phyloP scores from a whole-genome alignment of 2,329 filamentous ascomycete genomes.

The Tricladium varicosporioides region DNA sequence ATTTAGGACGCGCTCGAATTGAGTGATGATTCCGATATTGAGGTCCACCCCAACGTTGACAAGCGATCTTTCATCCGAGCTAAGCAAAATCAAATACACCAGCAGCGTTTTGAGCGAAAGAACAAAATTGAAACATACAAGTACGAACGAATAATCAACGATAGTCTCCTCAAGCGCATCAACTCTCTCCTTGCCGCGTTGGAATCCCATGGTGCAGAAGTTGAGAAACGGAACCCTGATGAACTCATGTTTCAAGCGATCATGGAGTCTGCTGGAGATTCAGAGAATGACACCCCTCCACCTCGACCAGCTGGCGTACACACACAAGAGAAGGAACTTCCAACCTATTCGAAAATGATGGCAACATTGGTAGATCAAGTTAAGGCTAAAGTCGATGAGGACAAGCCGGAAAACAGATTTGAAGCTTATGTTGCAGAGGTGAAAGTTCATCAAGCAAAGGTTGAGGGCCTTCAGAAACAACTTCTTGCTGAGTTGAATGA shows the following conservation, averaged over 20 bases:
- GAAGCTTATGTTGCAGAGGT: slow-evolving; percentile 77
- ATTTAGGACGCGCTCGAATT: slow-evolving; percentile 83
- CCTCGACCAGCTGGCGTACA: slow-evolving; percentile 77
- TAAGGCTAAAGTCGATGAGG: slow-evolving; percentile 71
- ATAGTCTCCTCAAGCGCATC: slow-evolving; percentile 83
- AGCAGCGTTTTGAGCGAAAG: slow-evolving; percentile 80
- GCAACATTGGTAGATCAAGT: slow-evolving; percentile 92
- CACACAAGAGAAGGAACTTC: slow-evolving; percentile 66
- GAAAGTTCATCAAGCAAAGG: slow-evolving; percentile 71
- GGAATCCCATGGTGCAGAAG: slow-evolving; percentile 68
- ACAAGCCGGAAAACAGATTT: slow-evolving; percentile 66
- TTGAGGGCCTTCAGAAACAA: slow-evolving; percentile 74
- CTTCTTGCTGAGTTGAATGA: slow-evolving; percentile 71
- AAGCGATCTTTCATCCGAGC: slow-evolving; percentile 98
- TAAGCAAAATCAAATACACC: slow-evolving; percentile 96
- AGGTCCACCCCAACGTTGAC: slow-evolving; percentile 98
- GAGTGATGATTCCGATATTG: slow-evolving; percentile 95
- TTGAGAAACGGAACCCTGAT: slow-evolving; percentile 64
- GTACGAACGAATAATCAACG: slow-evolving; percentile 91
- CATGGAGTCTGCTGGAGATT: slow-evolving; percentile 74
- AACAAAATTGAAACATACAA: slow-evolving; percentile 87
- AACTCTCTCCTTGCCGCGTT: slow-evolving; percentile 73
- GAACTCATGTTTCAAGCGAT: slow-evolving; percentile 87
- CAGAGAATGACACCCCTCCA: slow-evolving; percentile 72
- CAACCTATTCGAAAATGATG: slow-evolving; percentile 96